phyloP scores from a whole-genome alignment of 2,329 filamentous ascomycete genomes.

The Anthostomella pinea region DNA sequence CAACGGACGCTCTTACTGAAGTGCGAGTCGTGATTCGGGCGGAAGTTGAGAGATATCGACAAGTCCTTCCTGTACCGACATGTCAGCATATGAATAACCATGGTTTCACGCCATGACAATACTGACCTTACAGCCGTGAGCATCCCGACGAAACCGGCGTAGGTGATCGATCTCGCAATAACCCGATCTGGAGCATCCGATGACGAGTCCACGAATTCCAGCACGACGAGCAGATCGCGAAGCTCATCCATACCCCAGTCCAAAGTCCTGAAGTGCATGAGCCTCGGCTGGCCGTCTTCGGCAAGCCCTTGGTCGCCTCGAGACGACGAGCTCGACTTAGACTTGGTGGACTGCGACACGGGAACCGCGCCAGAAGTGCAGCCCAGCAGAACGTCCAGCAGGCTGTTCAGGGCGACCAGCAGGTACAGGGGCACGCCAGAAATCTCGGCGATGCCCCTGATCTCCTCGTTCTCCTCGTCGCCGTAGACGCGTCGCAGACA shows the following conservation, averaged over 20 bases:
- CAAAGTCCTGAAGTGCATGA: slow-evolving; percentile 55
- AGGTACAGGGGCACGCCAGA: slow-evolving; percentile 56
- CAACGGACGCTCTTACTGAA: slow-evolving; percentile 38
- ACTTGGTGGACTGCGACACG: too few species aligned
- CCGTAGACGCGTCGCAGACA: slow-evolving; percentile 48
- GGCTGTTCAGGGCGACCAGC: slow-evolving; percentile 59
- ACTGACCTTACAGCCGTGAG: slow-evolving; percentile 47
- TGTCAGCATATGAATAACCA: too few species aligned
- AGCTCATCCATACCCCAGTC: slow-evolving; percentile 55
- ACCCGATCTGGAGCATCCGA: slow-evolving; percentile 31
- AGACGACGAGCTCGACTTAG: too few species aligned
- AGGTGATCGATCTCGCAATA: slow-evolving; percentile 46
- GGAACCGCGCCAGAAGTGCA: slow-evolving; percentile 53
- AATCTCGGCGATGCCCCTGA: slow-evolving; percentile 53
- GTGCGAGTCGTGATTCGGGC: slow-evolving; percentile 45
- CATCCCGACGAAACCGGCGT: slow-evolving; percentile 50
- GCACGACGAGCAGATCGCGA: slow-evolving; percentile 47
- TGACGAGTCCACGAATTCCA: slow-evolving; percentile 44
- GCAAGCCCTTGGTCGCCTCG: slow-evolving; percentile 40
- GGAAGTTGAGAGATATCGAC: slow-evolving; percentile 49
- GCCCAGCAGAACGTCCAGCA: slow-evolving; percentile 62
- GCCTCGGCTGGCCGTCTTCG: slow-evolving; percentile 27
- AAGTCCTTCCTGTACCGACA: slow-evolving; percentile 33
- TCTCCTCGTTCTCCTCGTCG: slow-evolving; percentile 57
- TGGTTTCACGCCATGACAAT: too few species aligned